A percentile compares a stretch with the other conserved stretches of the same genome.
These are phyloP conservation scores for Microcyclospora pomicola DNA, from an alignment of 2,329 filamentous ascomycete genomes.

Conservation along the genomic window DNA sequence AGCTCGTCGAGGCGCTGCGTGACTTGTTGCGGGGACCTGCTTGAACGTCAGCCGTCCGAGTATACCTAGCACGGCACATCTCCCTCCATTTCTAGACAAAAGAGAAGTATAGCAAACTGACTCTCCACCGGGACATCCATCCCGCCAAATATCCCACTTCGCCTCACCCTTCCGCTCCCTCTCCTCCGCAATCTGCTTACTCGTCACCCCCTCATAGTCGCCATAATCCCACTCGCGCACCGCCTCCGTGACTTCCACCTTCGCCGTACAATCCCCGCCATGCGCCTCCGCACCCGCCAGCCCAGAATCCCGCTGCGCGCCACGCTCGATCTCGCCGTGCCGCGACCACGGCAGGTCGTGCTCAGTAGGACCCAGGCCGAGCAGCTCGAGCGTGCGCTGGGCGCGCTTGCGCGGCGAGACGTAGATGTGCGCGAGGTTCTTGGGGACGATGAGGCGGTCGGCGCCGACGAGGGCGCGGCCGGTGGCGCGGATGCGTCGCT, in stretches of 20 bases:
- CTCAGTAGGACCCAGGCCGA: slow-evolving; percentile 54
- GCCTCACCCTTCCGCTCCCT: slow-evolving; percentile 36
- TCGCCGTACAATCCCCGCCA: slow-evolving; percentile 25
- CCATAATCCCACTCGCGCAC: slow-evolving; percentile 52
- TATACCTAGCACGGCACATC: too few relatives aligned
- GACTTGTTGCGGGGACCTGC: slow-evolving; percentile 56
- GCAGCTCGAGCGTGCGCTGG: slow-evolving; percentile 78
- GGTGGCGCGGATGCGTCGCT: slow-evolving; percentile 43
- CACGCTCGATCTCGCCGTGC: slow-evolving; percentile 9
- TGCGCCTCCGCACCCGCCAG: slow-evolving; percentile 17
- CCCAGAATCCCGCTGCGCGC: slow-evolving; percentile 14
- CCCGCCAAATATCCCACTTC: slow-evolving; percentile 75
- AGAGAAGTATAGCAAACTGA: slow-evolving; percentile 19
- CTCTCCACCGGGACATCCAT: slow-evolving; percentile 67
- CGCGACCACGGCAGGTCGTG: slow-evolving; percentile 51
- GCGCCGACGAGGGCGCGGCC: slow-evolving; percentile 71
- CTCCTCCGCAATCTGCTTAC: slow-evolving; percentile 35
- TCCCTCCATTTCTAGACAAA: not conserved
- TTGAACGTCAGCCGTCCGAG: not conserved
- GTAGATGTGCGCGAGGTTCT: slow-evolving; percentile 75
- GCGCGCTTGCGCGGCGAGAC: slow-evolving; percentile 77
- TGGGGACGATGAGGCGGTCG: slow-evolving; percentile 72
- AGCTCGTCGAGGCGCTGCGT: slow-evolving; percentile 58
- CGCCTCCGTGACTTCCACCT: slow-evolving; percentile 36
- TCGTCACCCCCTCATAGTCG: slow-evolving; percentile 45